These are phyloP conservation scores for Hymenoscyphus repandus DNA, from an alignment of 2,329 filamentous ascomycete species.

Conservation along the genomic window DNA sequence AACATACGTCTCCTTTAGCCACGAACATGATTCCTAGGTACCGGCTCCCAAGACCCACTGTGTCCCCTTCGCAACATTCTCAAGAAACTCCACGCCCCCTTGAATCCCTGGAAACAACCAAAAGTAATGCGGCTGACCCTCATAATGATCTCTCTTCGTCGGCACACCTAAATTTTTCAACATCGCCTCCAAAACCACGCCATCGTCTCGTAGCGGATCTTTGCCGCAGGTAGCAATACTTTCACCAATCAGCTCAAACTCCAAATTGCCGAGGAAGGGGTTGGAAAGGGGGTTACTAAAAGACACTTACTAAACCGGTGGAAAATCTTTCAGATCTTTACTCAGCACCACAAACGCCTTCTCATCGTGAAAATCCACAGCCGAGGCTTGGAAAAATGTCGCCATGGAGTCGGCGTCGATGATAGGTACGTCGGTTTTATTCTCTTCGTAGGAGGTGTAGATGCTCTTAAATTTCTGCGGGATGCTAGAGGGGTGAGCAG, in stretches of 20 bases:
- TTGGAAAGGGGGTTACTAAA: no score
- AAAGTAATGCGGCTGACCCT: conserved; percentile 32
- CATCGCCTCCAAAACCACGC: conserved; percentile 25
- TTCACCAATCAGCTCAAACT: no score
- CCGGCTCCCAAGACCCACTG: conserved; percentile 7
- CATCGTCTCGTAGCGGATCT: conserved; percentile 31
- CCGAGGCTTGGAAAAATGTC: conserved; percentile 17
- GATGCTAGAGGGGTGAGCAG: conserved; percentile 19
- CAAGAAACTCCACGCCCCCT: conserved; percentile 15
- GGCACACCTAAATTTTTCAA: conserved; percentile 25
- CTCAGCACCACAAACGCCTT: conserved; percentile 14
- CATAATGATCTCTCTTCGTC: conserved; percentile 27
- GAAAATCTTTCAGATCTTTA: conserved; percentile 15
- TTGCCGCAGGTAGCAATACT: conserved; percentile 19
- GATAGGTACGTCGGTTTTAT: conserved; percentile 16
- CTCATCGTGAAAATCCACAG: conserved; percentile 11
- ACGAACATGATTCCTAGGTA: no score
- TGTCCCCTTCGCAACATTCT: conserved; percentile 16
- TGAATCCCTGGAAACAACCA: conserved; percentile 23
- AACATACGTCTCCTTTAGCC: no score
- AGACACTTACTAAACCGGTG: conserved; percentile 14
- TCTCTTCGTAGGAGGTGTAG: conserved; percentile 20
- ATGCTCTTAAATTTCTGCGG: conserved; percentile 13
- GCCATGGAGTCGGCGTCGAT: conserved; percentile 18
- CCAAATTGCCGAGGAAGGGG: no score